Base-by-base conservation (phyloP, 768 basidiomycete genomes). In the Mycena leptocephala region DNA sequence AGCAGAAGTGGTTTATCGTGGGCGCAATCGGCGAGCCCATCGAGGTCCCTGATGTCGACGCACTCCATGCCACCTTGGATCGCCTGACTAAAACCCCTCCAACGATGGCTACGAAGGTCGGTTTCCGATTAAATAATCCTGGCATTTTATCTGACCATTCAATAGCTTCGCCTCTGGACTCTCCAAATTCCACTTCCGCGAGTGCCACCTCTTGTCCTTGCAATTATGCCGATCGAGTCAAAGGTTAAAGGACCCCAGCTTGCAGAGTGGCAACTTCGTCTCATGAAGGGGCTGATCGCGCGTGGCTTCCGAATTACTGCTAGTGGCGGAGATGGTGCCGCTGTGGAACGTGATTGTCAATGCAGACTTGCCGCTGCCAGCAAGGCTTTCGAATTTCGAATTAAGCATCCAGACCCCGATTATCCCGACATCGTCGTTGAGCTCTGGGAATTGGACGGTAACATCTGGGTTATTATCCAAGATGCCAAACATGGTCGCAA, bases 141-240 rank as follows among this genome's bases (percentile, higher is more conserved):
- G n/a, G n/a, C n/a, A n/a, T n/a, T n/a, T n/a, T n/a, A n/a, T n/a
- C n/a, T n/a, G n/a, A 24, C 26, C n/a, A n/a, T n/a, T n/a, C n/a
- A n/a, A 5, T 20, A 81, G 79, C 69, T 82, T 13, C 75, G 81
- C 4, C 75, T 84, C 0, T 84, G 80, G 80, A 30, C n/a, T 26
- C 39, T 84, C 13, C 79, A 79, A 53, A 80, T 84, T 18, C 84
- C 82, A 18, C 64, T 83, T 7, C 77, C 82, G 0, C 58, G 74
- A 5, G 73, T 83, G 1, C 76, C 83, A 0, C 81, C 83, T 0
- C 64, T 82, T 16, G 73, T 82, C 8, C 43, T 84, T 0, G 82
- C 82, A 0, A 64, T 69, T 10, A 41, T 66, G 37, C n/a, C 70
- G 0, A 46, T 62, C 16, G 18, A 14, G 0, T 22, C 70, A 0